A percentile compares a stretch with the other conserved stretches of the same genome.
Conservation (phyloP, 164 flowering plant genomes). For the Malania oleifera region DNA sequence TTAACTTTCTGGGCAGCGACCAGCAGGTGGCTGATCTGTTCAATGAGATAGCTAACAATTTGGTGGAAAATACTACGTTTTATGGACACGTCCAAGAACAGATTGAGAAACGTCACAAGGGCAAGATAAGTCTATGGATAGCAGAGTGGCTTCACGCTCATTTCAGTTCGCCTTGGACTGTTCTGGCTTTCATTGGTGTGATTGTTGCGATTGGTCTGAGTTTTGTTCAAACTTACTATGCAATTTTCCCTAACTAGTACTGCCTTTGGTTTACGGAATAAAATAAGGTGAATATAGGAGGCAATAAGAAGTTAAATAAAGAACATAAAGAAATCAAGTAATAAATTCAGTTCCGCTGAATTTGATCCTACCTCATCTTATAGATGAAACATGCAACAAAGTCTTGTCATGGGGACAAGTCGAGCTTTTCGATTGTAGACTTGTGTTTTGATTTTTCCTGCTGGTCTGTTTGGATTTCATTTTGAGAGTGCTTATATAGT, state of each 20-base stretch:
- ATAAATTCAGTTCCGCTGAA: too few relatives aligned
- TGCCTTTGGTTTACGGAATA: background rate
- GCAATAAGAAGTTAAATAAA: background rate
- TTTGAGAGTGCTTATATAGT: too few relatives aligned
- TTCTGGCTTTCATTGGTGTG: background rate
- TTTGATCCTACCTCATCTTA: too few relatives aligned
- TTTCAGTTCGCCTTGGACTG: conserved; percentile 11
- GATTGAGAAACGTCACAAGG: background rate
- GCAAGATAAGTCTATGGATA: background rate
- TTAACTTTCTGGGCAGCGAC: conserved; percentile 11
- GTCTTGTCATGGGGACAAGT: too few relatives aligned
- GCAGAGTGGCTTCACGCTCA: background rate
- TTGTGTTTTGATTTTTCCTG: too few relatives aligned
- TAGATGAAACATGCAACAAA: too few relatives aligned
- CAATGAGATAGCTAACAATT: background rate
- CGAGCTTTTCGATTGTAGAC: too few relatives aligned
- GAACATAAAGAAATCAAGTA: too few relatives aligned
- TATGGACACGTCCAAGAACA: background rate
- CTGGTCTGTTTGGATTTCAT: too few relatives aligned
- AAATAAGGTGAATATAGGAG: background rate
- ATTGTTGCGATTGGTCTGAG: background rate
- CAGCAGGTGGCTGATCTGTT: conserved; percentile 12
- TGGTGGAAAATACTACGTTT: background rate
- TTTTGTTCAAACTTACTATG: background rate
- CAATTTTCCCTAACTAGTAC: background rate